These are phyloP conservation scores for Penicillium corylophilum DNA, from an alignment of 2,329 filamentous ascomycete species.

Conservation along the genomic window DNA sequence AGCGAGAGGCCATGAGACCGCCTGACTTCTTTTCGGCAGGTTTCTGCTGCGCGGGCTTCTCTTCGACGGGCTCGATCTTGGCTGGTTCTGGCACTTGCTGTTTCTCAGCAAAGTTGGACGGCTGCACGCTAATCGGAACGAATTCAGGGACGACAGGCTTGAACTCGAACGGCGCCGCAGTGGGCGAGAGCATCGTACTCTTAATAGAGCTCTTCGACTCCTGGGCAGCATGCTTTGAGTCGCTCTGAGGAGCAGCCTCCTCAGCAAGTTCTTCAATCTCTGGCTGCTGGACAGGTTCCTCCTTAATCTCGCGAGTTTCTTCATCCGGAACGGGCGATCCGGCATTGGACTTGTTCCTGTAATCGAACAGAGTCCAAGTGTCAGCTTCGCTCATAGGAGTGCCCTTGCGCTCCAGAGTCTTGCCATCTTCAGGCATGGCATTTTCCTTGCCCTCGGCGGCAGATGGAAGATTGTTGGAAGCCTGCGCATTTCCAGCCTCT, in stretches of 20 bases:
- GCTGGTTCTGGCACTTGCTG: neutral
- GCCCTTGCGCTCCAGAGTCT: constrained; percentile 25
- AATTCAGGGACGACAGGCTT: constrained; percentile 35
- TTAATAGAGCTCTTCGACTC: constrained; percentile 27
- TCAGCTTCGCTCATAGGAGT: constrained; percentile 40
- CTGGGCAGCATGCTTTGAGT: constrained; percentile 16
- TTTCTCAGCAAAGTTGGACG: constrained; percentile 14
- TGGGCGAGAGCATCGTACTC: constrained; percentile 65
- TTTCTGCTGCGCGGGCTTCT: constrained; percentile 32
- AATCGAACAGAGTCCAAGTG: constrained; percentile 63
- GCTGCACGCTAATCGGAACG: constrained; percentile 19
- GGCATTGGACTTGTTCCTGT: constrained; percentile 55
- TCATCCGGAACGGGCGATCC: constrained; percentile 45
- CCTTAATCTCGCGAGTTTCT: constrained; percentile 7
- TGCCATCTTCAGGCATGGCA: constrained; percentile 41
- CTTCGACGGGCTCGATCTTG: neutral
- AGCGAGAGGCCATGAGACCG: constrained; percentile 34
- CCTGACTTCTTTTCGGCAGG: constrained; percentile 19
- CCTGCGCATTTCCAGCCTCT: constrained; percentile 32
- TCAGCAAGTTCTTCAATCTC: constrained; percentile 11
- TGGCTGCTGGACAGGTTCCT: constrained; percentile 13
- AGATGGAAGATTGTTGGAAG: constrained; percentile 24
- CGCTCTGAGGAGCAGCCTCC: constrained; percentile 5
- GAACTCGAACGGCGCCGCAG: constrained; percentile 67
- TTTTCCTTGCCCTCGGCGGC: constrained; percentile 40